A percentile compares a stretch with the other conserved stretches of the same genome.
These are phyloP conservation scores for Symbiotaphrina buchneri DNA, from an alignment of 495 filamentous ascomycete species.

Conservation along the genomic window DNA sequence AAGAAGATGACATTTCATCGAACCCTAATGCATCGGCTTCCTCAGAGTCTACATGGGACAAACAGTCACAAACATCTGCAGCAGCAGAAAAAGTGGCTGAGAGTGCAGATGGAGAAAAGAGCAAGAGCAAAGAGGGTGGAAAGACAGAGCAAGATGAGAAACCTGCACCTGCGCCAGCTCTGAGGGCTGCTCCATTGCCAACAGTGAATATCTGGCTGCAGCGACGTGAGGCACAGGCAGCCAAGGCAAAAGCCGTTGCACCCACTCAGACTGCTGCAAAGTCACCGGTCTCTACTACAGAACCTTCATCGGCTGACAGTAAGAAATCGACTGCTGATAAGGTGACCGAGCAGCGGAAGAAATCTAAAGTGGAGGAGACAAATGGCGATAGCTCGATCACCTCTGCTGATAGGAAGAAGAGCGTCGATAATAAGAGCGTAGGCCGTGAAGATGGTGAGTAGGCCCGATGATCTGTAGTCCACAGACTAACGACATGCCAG, in stretches of 20 bases:
- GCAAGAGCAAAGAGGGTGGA: slow-evolving; percentile 19
- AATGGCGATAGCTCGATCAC: too few relatives aligned
- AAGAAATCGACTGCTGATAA: neutral
- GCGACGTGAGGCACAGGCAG: slow-evolving; percentile 43
- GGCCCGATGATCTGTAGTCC: slow-evolving; percentile 3
- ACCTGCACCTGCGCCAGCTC: slow-evolving; percentile 30
- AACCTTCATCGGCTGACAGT: neutral
- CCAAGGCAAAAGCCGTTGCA: slow-evolving; percentile 33
- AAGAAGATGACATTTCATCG: slow-evolving; percentile 48
- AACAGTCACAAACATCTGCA: slow-evolving; percentile 34
- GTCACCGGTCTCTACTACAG: too few relatives aligned
- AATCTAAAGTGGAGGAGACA: slow-evolving; percentile 7
- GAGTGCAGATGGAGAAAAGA: slow-evolving; percentile 9
- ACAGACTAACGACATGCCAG: slow-evolving; percentile 5
- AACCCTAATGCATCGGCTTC: slow-evolving; percentile 40
- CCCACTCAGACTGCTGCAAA: slow-evolving; percentile 5
- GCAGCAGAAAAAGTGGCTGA: slow-evolving; percentile 12
- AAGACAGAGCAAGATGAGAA: slow-evolving; percentile 21
- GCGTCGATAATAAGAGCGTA: slow-evolving; percentile 14
- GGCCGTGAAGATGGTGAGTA: slow-evolving; percentile 22
- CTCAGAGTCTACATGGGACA: slow-evolving; percentile 43
- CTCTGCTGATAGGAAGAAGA: slow-evolving; percentile 21
- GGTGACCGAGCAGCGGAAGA: neutral
- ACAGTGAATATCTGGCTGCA: slow-evolving; percentile 70
- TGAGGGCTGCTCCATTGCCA: slow-evolving; percentile 65